Evolutionary conservation across 2,329 filamentous ascomycete genomes (phyloP).

Genomic region (Bipolaris cookei): DNA sequence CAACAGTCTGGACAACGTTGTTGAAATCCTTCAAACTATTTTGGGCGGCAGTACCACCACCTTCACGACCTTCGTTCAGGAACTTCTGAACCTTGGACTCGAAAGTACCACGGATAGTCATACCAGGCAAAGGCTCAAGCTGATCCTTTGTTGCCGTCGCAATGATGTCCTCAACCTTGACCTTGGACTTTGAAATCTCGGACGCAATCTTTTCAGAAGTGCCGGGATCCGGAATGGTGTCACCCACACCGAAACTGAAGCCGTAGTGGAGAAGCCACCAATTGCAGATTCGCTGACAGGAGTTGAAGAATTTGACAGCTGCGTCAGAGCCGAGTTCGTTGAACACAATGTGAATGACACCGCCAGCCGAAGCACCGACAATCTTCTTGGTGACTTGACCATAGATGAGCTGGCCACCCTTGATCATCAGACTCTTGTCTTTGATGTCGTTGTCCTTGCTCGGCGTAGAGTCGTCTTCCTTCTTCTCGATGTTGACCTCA

Average conservation of each 20-base stretch:
- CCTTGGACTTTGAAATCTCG: constrained; percentile 82
- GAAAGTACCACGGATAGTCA: constrained; percentile 98
- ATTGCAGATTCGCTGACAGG: constrained; percentile 90
- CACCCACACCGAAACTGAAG: constrained; percentile 97
- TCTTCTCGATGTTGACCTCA: constrained; percentile 72
- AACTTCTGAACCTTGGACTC: constrained; percentile 96
- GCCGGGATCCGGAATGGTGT: constrained; percentile 87
- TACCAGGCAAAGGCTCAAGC: constrained; percentile 92
- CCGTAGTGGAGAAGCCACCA: constrained; percentile 98
- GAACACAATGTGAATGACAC: constrained; percentile 94
- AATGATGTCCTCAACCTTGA: constrained; percentile 77
- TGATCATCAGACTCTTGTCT: constrained; percentile 82
- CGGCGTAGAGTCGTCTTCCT: constrained; percentile 65
- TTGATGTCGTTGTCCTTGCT: constrained; percentile 65
- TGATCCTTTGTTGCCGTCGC: constrained; percentile 80
- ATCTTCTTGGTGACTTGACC: constrained; percentile 93
- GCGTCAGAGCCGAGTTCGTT: constrained; percentile 88
- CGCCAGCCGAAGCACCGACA: constrained; percentile 85
- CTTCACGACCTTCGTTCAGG: constrained; percentile 93
- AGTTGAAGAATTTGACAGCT: constrained; percentile 95
- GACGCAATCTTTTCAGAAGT: constrained; percentile 86
- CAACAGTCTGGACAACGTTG: constrained; percentile 95
- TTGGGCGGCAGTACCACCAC: constrained; percentile 90
- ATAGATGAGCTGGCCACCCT: constrained; percentile 87
- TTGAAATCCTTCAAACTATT: constrained; percentile 93